phyloP scores from a whole-genome alignment of 108 stramenopile species.

The Cafeteria roenbergensis region DNA sequence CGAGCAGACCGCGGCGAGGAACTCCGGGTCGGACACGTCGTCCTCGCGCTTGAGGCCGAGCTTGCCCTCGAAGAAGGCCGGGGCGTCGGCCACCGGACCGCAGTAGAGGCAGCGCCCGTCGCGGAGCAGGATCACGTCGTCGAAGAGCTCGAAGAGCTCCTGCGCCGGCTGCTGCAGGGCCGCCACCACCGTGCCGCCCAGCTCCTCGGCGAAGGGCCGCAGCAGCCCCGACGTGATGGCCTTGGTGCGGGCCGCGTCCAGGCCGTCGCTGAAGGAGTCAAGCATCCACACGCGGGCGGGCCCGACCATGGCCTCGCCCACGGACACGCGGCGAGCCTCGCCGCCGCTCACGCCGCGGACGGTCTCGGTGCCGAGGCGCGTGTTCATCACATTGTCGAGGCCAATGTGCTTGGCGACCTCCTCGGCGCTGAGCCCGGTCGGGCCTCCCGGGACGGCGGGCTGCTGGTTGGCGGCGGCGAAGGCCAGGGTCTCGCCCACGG shows the following conservation, averaged over 20 bases:
- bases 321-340: constrained; percentile 69
- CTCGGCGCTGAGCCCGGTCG: too few species aligned
- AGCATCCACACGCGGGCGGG: constrained; percentile 27
- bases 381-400: too few species aligned
- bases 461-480: too few species aligned
- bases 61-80: too few species aligned
- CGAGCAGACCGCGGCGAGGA: too few species aligned
- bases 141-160: constrained; percentile 77
- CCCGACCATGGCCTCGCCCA: constrained; percentile 59
- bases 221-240: constrained; percentile 57
- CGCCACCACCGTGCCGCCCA: constrained; percentile 38
- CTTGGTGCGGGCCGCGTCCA: constrained; percentile 63
- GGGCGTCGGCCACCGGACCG: too few species aligned
- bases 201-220: constrained; percentile 22
- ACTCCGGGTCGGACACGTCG: too few species aligned
- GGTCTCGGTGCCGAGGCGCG: constrained; percentile 42
- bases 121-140: constrained; percentile 64
- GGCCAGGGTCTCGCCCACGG: constrained; percentile 8
- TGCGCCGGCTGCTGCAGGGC: constrained; percentile 71
- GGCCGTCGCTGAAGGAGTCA: constrained; percentile 61
- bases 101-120: constrained; percentile 62
- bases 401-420: too few species aligned
- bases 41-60: too few species aligned
- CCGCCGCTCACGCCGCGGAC: constrained; percentile 71
- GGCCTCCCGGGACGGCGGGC: too few species aligned